These are phyloP conservation scores for Nakaseomyces sp. DNA, from an alignment of 1,139 yeast genomes.

Conservation along the genomic window DNA sequence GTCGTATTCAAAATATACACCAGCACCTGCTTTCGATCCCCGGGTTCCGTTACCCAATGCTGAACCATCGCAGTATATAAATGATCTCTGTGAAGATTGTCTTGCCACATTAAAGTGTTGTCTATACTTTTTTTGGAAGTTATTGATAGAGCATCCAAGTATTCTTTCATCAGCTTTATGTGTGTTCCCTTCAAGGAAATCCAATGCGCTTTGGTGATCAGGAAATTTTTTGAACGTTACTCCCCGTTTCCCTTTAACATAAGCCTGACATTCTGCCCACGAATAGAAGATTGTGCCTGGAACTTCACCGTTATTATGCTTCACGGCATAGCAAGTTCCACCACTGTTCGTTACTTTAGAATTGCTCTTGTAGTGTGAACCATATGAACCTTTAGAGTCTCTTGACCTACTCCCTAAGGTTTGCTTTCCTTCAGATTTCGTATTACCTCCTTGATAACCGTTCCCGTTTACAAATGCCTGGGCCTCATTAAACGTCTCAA, in stretches of 20 bases:
- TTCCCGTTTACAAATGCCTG: slow-evolving; percentile 22
- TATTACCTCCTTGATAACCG: not conserved
- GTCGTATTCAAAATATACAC: slow-evolving; percentile 55
- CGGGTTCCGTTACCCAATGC: slow-evolving; percentile 44
- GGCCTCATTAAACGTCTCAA: slow-evolving; percentile 41
- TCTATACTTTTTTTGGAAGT: slow-evolving; percentile 10
- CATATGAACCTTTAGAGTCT: not conserved
- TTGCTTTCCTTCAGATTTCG: not conserved
- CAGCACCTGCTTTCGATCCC: slow-evolving; percentile 53
- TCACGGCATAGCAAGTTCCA: slow-evolving; percentile 30
- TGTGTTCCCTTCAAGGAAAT: slow-evolving; percentile 26
- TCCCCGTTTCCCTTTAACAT: slow-evolving; percentile 40
- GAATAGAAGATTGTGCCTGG: slow-evolving; percentile 33
- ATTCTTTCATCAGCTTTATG: slow-evolving; percentile 16
- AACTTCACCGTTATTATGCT: slow-evolving; percentile 35
- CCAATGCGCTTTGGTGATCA: slow-evolving; percentile 33
- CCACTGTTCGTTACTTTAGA: not conserved
- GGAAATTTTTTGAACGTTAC: slow-evolving; percentile 42
- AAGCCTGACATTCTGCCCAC: slow-evolving; percentile 41
- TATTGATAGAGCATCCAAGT: slow-evolving; percentile 14
- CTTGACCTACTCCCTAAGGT: not conserved
- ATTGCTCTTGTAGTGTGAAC: not conserved
- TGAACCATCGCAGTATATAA: slow-evolving; percentile 67
- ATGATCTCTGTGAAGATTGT: not conserved
- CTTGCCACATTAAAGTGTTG: not conserved